Conservation (phyloP, 1,284 basidiomycete genomes). For the Cryptococcus sp. region DNA sequence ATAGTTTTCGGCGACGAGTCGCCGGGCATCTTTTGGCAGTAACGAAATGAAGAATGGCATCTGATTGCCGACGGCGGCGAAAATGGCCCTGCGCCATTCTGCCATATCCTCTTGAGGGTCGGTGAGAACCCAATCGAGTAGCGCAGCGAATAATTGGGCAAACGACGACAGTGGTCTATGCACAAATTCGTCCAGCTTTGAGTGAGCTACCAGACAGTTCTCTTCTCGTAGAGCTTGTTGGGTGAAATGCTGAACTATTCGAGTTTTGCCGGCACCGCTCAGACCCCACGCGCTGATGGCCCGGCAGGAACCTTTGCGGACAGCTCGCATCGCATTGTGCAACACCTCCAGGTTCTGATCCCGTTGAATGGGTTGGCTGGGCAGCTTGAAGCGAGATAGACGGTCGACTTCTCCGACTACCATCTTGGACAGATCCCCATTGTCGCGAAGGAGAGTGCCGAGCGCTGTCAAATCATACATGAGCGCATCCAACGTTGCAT, state of each 20-base stretch:
- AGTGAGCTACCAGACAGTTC: conserved; percentile 31
- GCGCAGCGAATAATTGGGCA: conserved; percentile 41
- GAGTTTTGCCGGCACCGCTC: conserved; percentile 44
- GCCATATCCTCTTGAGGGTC: conserved; percentile 41
- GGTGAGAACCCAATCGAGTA: conserved; percentile 43
- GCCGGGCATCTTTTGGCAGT: conserved; percentile 32
- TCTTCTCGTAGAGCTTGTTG: conserved; percentile 7
- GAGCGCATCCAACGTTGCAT: conserved; percentile 36
- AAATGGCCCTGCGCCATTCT: conserved; percentile 35
- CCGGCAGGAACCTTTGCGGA: conserved; percentile 3
- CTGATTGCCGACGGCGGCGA: conserved; percentile 27
- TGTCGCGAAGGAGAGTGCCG: conserved; percentile 23
- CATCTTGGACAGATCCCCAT: conserved; percentile 36
- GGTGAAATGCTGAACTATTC: conserved; percentile 39
- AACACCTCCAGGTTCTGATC: conserved; percentile 29
- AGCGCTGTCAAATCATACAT: conserved; percentile 41
- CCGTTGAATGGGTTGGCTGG: conserved; percentile 32
- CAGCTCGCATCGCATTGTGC: conserved; percentile 19
- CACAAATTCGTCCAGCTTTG: conserved; percentile 41
- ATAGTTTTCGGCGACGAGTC: conserved; percentile 24
- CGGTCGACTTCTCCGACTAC: conserved; percentile 40
- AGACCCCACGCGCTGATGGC: conserved; percentile 37
- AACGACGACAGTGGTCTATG: conserved; percentile 42
- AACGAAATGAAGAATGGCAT: conserved; percentile 38
- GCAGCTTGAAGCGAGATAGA: conserved; percentile 36